Evolutionary conservation across 2,329 filamentous ascomycete genomes (phyloP).

Genomic region (Aspergillus proliferans): DNA sequence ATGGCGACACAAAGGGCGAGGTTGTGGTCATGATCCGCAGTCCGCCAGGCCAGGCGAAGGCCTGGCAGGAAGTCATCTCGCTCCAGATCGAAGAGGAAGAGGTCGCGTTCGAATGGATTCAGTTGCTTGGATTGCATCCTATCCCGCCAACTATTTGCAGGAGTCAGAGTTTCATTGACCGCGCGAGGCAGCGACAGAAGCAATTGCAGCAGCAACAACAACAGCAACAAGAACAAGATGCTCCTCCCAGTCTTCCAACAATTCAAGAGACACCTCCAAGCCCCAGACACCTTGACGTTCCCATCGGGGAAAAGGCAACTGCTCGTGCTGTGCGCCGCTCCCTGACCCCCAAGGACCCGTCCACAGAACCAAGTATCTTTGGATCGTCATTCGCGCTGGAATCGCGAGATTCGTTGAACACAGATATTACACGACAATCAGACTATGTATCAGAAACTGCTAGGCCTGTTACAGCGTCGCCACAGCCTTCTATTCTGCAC

Average conservation of each 20-base stretch:
- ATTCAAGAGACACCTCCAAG: slow-evolving; percentile 38
- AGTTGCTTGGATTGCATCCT: slow-evolving; percentile 66
- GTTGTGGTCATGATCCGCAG: slow-evolving; percentile 85
- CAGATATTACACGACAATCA: slow-evolving; percentile 28
- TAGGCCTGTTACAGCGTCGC: slow-evolving; percentile 12
- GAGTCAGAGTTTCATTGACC: slow-evolving; percentile 47
- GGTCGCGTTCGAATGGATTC: slow-evolving; percentile 77
- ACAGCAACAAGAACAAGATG: slow-evolving; percentile 14
- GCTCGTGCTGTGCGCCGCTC: slow-evolving; percentile 42
- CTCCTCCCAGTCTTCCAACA: slow-evolving; percentile 7
- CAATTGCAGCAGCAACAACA: slow-evolving; percentile 20
- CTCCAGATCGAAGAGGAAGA: slow-evolving; percentile 70
- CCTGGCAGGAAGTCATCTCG: slow-evolving; percentile 82
- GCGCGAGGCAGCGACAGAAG: slow-evolving; percentile 32
- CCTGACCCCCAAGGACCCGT: slow-evolving; percentile 20
- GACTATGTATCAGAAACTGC: slow-evolving; percentile 15
- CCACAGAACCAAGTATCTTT: slow-evolving; percentile 27
- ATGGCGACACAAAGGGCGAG: slow-evolving; percentile 64
- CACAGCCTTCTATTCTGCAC: slow-evolving; percentile 26
- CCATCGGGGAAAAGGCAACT: slow-evolving; percentile 53
- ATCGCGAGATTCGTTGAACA: slow-evolving; percentile 22
- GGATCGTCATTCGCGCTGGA: slow-evolving; percentile 21
- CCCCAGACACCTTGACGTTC: slow-evolving; percentile 53
- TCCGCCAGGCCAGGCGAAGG: slow-evolving; percentile 50
- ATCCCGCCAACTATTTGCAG: slow-evolving; percentile 55